Evolutionary conservation across 768 basidiomycete genomes (phyloP), one percentile per base, ranked within the genome.

Genomic region (Xanthoconium purpureum): DNA sequence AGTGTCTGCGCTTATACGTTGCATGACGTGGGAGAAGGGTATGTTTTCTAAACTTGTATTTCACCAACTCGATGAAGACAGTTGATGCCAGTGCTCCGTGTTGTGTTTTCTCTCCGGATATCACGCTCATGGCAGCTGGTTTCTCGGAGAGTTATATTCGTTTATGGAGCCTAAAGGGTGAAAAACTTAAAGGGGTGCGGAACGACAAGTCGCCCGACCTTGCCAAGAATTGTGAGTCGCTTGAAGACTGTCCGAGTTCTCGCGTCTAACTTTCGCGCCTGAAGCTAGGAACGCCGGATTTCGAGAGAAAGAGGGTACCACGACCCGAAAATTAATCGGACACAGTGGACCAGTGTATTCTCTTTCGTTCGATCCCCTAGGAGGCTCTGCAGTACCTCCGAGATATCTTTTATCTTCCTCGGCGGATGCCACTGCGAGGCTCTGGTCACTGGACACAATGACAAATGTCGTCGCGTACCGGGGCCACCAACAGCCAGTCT

Each of bases 291-390:
- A 72, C 87, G 47, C 79, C 74, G 47, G 85, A 68, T 79, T 91
- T 30, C 79, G 84, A 57, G 92, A 94, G 71, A 92, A 87, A 71
- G 89, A 87, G 54, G 90, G 89, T 1, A 28, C 60, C 28, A 84
- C 88, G 0, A 94, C 95, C 11, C 86, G 94, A n/a, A 98, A 98
- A 75, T 82, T 99, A 17, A 85, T 98, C 50, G 97, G 94, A 2
- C 97, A 99, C 71, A 96, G 94, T 59, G 97, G 93, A 14, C 94
- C 97, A 28, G 94, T 98, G 18, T 98, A 98, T 71, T 87, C 91
- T 2, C 83, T 98, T 33, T 87, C 89, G 18, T 99, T 98, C 67
- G 97, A 98, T 69, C 94, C 97, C 9, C 72, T 91, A 2, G 82
- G 84, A 56, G 97, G 97, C 12, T 91, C 97, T 28, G 87, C 91